phyloP scores from a whole-genome alignment of 1,284 basidiomycete genomes.

The Tranzscheliella williamsii region DNA sequence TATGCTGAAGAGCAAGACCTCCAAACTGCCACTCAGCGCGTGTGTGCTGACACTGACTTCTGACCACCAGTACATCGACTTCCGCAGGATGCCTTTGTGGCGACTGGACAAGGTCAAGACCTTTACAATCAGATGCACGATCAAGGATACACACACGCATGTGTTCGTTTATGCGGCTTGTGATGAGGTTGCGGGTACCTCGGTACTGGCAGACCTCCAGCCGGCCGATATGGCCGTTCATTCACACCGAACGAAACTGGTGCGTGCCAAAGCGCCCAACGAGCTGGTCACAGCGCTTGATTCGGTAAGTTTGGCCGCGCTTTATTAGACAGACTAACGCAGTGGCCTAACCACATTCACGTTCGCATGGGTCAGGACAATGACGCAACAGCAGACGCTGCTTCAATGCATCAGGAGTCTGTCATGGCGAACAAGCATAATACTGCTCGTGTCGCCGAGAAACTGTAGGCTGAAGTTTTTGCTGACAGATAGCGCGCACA shows the following conservation, averaged over 20 bases:
- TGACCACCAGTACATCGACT: slow-evolving; percentile 31
- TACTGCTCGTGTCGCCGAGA: not conserved
- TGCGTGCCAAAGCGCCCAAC: slow-evolving; percentile 5
- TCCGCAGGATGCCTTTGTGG: slow-evolving; percentile 40
- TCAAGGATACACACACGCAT: slow-evolving; percentile 51
- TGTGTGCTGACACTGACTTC: slow-evolving; percentile 27
- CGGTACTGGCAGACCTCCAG: slow-evolving; percentile 23
- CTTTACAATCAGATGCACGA: slow-evolving; percentile 39
- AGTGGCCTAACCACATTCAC: not conserved
- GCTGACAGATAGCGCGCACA: not conserved
- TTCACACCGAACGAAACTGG: slow-evolving; percentile 12
- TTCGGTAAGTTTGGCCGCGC: no score
- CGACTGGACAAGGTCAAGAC: slow-evolving; percentile 24
- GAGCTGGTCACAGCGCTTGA: not conserved
- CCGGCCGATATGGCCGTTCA: slow-evolving; percentile 25
- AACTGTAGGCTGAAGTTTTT: not conserved
- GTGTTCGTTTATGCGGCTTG: slow-evolving; percentile 39
- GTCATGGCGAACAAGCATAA: not conserved
- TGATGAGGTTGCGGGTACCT: slow-evolving; percentile 34
- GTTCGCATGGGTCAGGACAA: not conserved
- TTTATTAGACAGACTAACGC: not conserved
- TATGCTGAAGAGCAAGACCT: slow-evolving; percentile 31
- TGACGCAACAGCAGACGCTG: not conserved
- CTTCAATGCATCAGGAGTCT: not conserved
- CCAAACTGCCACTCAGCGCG: slow-evolving; percentile 25